phyloP scores from a whole-genome alignment of 2,329 filamentous ascomycete genomes.

The Calonectria hongkongensis region DNA sequence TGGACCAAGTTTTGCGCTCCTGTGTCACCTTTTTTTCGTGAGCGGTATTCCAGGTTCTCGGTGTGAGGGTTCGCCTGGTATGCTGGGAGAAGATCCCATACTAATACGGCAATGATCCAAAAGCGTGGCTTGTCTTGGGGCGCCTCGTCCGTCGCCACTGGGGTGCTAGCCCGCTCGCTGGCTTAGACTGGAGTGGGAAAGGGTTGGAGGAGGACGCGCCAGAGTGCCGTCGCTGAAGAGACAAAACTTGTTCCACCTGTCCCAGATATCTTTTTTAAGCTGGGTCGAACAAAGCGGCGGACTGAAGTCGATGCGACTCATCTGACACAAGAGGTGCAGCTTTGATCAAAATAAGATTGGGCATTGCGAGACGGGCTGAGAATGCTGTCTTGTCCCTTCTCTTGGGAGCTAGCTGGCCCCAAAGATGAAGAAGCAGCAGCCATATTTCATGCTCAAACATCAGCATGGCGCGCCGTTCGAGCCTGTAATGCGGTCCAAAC shows the following conservation, averaged over 20 bases:
- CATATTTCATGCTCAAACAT: background rate
- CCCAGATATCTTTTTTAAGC: slow-evolving; percentile 7
- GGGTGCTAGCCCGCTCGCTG: background rate
- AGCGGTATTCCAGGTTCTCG: slow-evolving; percentile 1
- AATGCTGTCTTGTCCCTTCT: slow-evolving; percentile 8
- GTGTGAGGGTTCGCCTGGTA: slow-evolving; percentile 6
- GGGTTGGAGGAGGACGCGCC: background rate
- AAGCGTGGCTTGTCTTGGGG: slow-evolving; percentile 3
- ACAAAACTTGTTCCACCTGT: slow-evolving; percentile 6
- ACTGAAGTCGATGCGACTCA: slow-evolving; percentile 1
- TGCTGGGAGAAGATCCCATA: slow-evolving; percentile 6
- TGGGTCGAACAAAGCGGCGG: slow-evolving; percentile 2
- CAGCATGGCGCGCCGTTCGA: slow-evolving; percentile 1
- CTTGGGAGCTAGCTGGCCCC: background rate
- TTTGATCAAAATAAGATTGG: slow-evolving; percentile 6
- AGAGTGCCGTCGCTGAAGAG: slow-evolving; percentile 5
- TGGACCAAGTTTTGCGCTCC: background rate
- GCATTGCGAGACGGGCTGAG: slow-evolving; percentile 7
- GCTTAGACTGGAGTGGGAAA: slow-evolving; percentile 13
- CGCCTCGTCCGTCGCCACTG: slow-evolving; percentile 1
- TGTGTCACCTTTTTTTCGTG: slow-evolving; percentile 8
- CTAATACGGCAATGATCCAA: slow-evolving; percentile 11
- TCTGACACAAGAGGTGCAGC: slow-evolving; percentile 1
- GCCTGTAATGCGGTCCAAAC: background rate
- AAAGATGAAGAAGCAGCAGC: background rate